Conservation (phyloP, 2,329 filamentous ascomycete genomes). For the Xylariaceae sp. region DNA sequence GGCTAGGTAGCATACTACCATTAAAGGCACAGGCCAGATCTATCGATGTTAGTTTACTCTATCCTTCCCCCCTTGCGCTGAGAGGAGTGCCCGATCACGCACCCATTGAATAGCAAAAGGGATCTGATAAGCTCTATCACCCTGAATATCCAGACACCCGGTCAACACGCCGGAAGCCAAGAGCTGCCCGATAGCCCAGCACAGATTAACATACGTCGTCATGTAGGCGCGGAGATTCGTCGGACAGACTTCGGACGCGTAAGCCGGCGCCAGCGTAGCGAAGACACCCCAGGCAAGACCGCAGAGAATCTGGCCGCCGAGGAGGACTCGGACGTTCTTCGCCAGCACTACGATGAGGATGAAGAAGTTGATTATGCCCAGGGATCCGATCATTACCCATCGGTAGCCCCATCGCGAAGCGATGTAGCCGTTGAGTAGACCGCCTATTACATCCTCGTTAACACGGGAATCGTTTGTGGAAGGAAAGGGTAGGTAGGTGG, state of each 20-base stretch:
- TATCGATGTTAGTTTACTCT: slow-evolving; percentile 1
- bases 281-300: slow-evolving; percentile 32
- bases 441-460: slow-evolving; percentile 19
- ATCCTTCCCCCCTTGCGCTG: no score
- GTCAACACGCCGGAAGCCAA: slow-evolving; percentile 37
- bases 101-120: slow-evolving; percentile 42
- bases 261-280: slow-evolving; percentile 31
- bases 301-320: slow-evolving; percentile 30
- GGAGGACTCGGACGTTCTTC: slow-evolving; percentile 19
- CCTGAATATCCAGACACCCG: slow-evolving; percentile 31
- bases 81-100: neutral
- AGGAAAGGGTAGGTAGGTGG: neutral
- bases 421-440: slow-evolving; percentile 29
- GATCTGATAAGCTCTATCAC: slow-evolving; percentile 39
- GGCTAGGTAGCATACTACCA: slow-evolving; percentile 36
- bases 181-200: slow-evolving; percentile 41
- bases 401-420: slow-evolving; percentile 28
- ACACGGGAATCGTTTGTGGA: neutral
- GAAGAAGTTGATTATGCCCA: slow-evolving; percentile 28
- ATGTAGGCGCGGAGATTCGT: slow-evolving; percentile 34
- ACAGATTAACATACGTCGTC: slow-evolving; percentile 42
- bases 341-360: slow-evolving; percentile 30
- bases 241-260: slow-evolving; percentile 34
- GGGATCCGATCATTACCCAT: slow-evolving; percentile 29
- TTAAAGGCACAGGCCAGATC: slow-evolving; percentile 38